Evolutionary conservation across 2,329 filamentous ascomycete genomes (phyloP), one percentile per base, ranked within the genome.

Genomic region (Aureobasidium pullulans): DNA sequence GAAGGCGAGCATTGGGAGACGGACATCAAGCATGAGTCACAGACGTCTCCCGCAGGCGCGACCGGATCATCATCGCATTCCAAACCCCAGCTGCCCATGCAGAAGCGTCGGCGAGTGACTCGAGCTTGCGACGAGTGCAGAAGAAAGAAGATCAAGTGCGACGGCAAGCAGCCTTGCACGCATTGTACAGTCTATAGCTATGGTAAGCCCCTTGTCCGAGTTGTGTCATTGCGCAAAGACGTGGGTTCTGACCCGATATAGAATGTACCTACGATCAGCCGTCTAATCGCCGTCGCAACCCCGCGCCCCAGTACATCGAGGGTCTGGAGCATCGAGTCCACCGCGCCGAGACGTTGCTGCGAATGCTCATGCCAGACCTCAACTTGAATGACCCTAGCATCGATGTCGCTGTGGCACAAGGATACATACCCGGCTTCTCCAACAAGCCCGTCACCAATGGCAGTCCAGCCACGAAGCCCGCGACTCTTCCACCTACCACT

Each of bases 121-220:
- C 82, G 90, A 39, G 91, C 90, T 1, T 96, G 90, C 67, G 90
- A 96, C 69, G 90, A 95, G 70, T 96, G 90, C 70, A 82, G 91
- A 44, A 83, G 90, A 59, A 81, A 81, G 69, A 81, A 81, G 68
- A 80, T 81, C 66, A 80, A 80, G 66, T 81, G 79, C 67, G 78
- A 80, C 64, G 78, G 78, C 62, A 79, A 77, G 67, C 77, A 81
- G 68, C 79, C 79, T 7, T 81, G 79, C 66, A 96, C 92, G 0
- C 94, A 97, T 74, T 99, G 94, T 73, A 96, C 92, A 10, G 91
- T 97, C 52, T 99, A 99, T 74, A 96, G 91, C 72, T 99, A 99
- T 79, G 93, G 94, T 96, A 81, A 70, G 81, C 28, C 6, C 56
- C 36, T 9, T 37, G 43, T 46, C 32, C 28, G 7, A 10, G 10